These are phyloP conservation scores for Kurtzmaniella natalensis DNA, from an alignment of 1,139 yeast species.

Conservation along the genomic window DNA sequence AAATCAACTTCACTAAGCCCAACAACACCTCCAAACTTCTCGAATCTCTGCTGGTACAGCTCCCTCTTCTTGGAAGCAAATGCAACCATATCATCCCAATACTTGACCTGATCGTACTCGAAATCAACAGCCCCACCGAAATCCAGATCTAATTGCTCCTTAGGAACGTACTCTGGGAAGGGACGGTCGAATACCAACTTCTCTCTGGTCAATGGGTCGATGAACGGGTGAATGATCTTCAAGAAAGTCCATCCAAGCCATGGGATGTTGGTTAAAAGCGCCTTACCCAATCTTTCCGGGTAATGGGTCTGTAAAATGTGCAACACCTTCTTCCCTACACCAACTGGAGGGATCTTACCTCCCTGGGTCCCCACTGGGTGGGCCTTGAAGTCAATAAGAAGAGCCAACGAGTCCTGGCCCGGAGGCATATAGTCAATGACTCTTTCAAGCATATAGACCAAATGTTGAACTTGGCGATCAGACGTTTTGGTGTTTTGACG, in stretches of 20 bases:
- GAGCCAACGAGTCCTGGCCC: conserved; percentile 46
- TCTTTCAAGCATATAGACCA: conserved; percentile 46
- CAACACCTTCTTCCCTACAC: conserved; percentile 69
- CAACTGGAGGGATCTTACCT: conserved; percentile 77
- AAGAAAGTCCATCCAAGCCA: conserved; percentile 47
- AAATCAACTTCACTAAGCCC: conserved; percentile 67
- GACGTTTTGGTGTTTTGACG: conserved; percentile 46
- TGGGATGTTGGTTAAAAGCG: conserved; percentile 44
- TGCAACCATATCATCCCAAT: conserved; percentile 41
- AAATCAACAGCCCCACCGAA: conserved; percentile 41
- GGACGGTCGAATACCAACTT: conserved; percentile 48
- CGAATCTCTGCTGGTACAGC: conserved; percentile 34
- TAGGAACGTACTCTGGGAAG: conserved; percentile 42
- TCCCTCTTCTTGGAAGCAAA: conserved; percentile 35
- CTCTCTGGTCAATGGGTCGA: conserved; percentile 47
- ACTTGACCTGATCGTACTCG: conserved; percentile 38
- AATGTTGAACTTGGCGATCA: conserved; percentile 42
- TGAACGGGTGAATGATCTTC: conserved; percentile 45
- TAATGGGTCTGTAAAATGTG: conserved; percentile 61
- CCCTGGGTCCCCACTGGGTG: conserved; percentile 48
- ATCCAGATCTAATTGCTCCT: conserved; percentile 43
- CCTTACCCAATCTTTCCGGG: conserved; percentile 47
- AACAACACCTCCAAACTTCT: conserved; percentile 33
- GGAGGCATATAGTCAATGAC: conserved; percentile 48
- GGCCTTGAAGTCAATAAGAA: conserved; percentile 44